These are phyloP conservation scores for Candida tetrigidarum DNA, from an alignment of 1,139 yeast genomes.

Conservation along the genomic window DNA sequence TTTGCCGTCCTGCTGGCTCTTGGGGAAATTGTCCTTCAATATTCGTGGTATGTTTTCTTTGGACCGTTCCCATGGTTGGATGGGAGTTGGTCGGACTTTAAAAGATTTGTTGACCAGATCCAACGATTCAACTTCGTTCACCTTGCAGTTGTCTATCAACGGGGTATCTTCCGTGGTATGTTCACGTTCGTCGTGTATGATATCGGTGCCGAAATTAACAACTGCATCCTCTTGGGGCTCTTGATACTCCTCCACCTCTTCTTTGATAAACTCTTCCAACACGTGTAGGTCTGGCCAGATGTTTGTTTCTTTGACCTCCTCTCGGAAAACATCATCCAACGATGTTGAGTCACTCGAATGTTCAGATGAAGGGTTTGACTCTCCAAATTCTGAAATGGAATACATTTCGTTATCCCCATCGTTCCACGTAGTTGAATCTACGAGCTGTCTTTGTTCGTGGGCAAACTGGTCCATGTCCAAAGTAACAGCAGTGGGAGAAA, in stretches of 20 bases:
- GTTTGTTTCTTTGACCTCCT: conserved; percentile 22
- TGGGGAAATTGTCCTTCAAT: conserved; percentile 20
- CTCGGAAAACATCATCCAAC: conserved; percentile 75
- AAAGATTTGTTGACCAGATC: conserved; percentile 45
- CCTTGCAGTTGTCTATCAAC: conserved; percentile 41
- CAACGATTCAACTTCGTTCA: conserved; percentile 68
- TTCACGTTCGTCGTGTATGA: conserved; percentile 18
- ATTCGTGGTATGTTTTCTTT: conserved; percentile 36
- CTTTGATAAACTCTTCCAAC: conserved; percentile 73
- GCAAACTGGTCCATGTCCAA: conserved; percentile 46
- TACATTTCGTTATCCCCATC: conserved; percentile 24
- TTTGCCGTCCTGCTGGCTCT: conserved; percentile 24
- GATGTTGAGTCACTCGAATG: conserved; percentile 74
- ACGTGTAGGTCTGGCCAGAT: conserved; percentile 84
- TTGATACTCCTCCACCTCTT: conserved; percentile 48
- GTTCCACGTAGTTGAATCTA: conserved; percentile 23
- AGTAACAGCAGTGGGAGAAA: conserved; percentile 30
- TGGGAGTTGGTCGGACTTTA: conserved; percentile 72
- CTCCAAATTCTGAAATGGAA: conserved; percentile 46
- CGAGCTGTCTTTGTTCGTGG: conserved; percentile 36
- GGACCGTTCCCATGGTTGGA: conserved; percentile 74
- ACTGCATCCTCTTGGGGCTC: conserved; percentile 15
- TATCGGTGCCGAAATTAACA: conserved; percentile 31
- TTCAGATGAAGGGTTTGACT: conserved; percentile 74
- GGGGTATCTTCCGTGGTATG: conserved; percentile 27